Base-by-base conservation (phyloP, 2,329 filamentous ascomycete genomes). In the Sphaerulina populicola region DNA sequence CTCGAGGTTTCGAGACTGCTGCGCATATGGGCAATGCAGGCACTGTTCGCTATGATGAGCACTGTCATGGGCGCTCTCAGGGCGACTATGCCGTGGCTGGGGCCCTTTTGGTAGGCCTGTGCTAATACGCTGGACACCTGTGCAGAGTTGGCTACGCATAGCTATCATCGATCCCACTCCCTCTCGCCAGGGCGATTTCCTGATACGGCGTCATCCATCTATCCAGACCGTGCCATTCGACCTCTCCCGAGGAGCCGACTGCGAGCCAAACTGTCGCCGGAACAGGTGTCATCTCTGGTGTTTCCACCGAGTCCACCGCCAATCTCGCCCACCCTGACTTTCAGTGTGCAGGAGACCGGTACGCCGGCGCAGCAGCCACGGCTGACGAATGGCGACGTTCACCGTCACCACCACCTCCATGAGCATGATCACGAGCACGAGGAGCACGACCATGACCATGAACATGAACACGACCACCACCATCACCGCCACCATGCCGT, bases 151-250 rank as follows among this genome's bases (percentile, higher is more conserved):
- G 54, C 56, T 49, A 51, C 51, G 53, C 50, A 60, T 49, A 59
- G 49, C 54, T 58, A 57, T 48, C 55, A 58, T 40, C 58, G 57
- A 42, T 62, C 61, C 29, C 57, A 59, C n/a, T 57, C 60, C 23
- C 51, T 60, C 29, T 60, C 60, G 37, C 52, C 52, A 41, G 57
- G 62, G 23, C 59, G 64, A 35, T 64, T 61, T 6, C 66, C 66
- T 59, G 88, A 95, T 74, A 85, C 85, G 53, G 77, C 82, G 57
- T 93, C 88, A 54, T 81, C 86, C 53, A 76, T 88, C 64, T 94
- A 87, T 67, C 88, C 88, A 59, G 87, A 94, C 67, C 84, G 93
- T 69, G 86, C 91, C 55, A 98, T 98, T 67, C 85, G 89, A 66
- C 93, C 93, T 51, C 74, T 98, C 54, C 93, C 93, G 39, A 93